phyloP scores from a whole-genome alignment of 768 basidiomycete genomes.

The Phylloporus sp. region DNA sequence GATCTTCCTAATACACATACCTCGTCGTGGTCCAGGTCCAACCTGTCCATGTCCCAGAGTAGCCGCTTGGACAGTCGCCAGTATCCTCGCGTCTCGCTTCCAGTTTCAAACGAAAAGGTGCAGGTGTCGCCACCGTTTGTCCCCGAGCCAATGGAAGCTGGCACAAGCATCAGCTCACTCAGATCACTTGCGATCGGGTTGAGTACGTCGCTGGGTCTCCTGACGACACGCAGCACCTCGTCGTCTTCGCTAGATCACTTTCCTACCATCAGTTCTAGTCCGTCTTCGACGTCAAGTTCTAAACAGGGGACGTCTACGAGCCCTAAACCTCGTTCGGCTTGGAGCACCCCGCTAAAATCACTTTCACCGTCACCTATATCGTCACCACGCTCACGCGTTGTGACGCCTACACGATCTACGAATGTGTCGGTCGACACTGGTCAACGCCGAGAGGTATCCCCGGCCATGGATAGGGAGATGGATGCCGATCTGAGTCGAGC shows the following conservation, averaged over 20 bases:
- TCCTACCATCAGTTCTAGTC: conserved; percentile 32
- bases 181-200: conserved; percentile 7
- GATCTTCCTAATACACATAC: conserved; percentile 7
- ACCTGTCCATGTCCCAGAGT: not conserved
- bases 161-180: conserved; percentile 32
- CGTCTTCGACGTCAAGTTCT: conserved; percentile 22
- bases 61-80: conserved; percentile 21
- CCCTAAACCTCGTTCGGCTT: conserved; percentile 30
- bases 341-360: conserved; percentile 37
- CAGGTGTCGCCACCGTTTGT: conserved; percentile 49
- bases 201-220: conserved; percentile 5
- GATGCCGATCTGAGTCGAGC: conserved; percentile 65
- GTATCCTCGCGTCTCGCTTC: conserved; percentile 25
- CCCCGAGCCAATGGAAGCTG: conserved; percentile 57
- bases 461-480: conserved; percentile 55
- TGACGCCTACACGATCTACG: conserved; percentile 9
- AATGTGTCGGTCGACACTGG: conserved; percentile 11
- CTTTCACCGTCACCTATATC: conserved; percentile 9
- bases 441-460: conserved; percentile 9
- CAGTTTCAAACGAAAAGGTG: conserved; percentile 47
- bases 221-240: conserved; percentile 10
- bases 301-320: conserved; percentile 15
- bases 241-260: conserved; percentile 30
- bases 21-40: conserved; percentile 16
- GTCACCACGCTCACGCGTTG: conserved; percentile 16